Percentiles rank a stretch among this genome's conserved stretches.
phyloP scores from a whole-genome alignment of 352 stramenopile genomes.

The Pseudoperonospora humuli region DNA sequence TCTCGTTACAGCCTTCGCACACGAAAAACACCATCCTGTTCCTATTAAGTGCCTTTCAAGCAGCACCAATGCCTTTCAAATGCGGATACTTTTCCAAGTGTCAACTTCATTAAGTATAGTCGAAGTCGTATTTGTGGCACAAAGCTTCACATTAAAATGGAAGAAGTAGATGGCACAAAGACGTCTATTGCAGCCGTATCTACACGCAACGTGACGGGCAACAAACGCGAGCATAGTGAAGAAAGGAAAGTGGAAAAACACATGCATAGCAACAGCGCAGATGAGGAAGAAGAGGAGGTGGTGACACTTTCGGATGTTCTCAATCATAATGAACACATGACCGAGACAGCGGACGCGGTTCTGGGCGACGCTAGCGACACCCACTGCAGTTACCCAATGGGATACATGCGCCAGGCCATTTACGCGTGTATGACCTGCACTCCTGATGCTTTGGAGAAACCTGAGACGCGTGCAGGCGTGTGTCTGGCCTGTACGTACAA shows the following conservation, averaged over 20 bases:
- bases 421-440: constrained; percentile 70
- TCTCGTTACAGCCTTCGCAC: constrained; percentile 86
- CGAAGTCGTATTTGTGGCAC: constrained; percentile 3
- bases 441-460: constrained; percentile 26
- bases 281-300: constrained; percentile 40
- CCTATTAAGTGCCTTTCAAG: neutral
- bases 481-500: constrained; percentile 71
- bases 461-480: constrained; percentile 34
- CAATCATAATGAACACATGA: constrained; percentile 42
- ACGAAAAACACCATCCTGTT: constrained; percentile 78
- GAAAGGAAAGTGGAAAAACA: neutral
- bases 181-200: neutral
- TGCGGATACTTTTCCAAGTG: neutral
- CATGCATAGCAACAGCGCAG: neutral
- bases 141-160: constrained; percentile 6
- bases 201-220: constrained; percentile 10
- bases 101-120: neutral
- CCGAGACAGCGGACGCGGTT: constrained; percentile 50
- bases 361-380: constrained; percentile 50
- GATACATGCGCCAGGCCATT: constrained; percentile 56
- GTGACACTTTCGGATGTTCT: constrained; percentile 60
- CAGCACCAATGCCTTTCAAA: constrained; percentile 4
- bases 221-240: constrained; percentile 13
- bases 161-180: neutral
- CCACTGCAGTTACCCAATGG: constrained; percentile 62